Evolutionary conservation across 495 filamentous ascomycete genomes (phyloP), one percentile per base, ranked within the genome.

Genomic region (Sordaria brevicollis): DNA sequence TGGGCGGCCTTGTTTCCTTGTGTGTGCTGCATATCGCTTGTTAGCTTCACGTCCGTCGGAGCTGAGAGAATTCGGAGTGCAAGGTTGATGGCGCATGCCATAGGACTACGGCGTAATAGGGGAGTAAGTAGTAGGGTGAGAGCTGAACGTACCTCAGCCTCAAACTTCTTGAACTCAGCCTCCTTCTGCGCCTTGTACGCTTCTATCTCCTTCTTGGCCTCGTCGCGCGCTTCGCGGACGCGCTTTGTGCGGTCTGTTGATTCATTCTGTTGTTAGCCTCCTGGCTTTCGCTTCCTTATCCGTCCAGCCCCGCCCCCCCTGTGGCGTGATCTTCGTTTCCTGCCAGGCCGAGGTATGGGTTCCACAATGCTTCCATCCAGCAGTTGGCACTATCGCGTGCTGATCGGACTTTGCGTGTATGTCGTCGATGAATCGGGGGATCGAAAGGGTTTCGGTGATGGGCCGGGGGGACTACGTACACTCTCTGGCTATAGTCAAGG

Each of bases 141-240:
- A 41, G 37, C 36, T 69, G 4, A 35, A 69, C 81, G 76, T 80
- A 97, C 95, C 89, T 97, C 90, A 65, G 90, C 84, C 83, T 98
- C 93, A 77, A 95, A 97, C 79, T 91, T 91, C 85, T 95, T 93
- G 86, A 92, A 98, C 79, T 99, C 94, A 9, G 91, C 89, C 69
- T 98, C 96, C 83, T 97, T 98, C 71, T 91, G 78, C 71, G 89
- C 90, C 78, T 88, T 86, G 86, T 99, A 99, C 39, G 93, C 92
- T 67, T 98, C 96, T 76, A 99, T 97, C 78, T 98, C 93, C 81
- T 97, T 97, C 81, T 98, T 95, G 66, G 95, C 95, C 79, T 98
- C 94, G 76, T 87, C 87, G 76, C 94, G 91, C 68, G 95, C 96
- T 79, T 98, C 95, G 79, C 92, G 96, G 82, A 98, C 93, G 74